Conservation (phyloP, 176 grass and related monocot species). For the Eremochloa ophiuroides region DNA sequence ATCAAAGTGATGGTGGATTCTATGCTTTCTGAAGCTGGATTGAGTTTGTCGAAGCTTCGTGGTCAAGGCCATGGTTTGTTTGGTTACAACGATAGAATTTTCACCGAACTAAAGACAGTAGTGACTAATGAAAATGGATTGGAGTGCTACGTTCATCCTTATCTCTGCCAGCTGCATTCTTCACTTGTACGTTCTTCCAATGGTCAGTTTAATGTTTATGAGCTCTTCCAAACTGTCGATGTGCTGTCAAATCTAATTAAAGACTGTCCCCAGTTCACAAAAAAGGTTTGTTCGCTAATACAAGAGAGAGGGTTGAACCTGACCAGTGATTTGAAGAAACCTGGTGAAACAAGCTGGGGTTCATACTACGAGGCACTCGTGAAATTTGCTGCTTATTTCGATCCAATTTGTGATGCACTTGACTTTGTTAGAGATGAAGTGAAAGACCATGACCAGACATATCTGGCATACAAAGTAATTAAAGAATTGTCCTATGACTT, state of each 20-base stretch:
- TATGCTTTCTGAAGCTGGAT: conserved; percentile 30
- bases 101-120: background rate
- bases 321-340: conserved; percentile 23
- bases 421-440: background rate
- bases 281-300: conserved; percentile 13
- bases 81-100: background rate
- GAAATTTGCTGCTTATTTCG: conserved; percentile 13
- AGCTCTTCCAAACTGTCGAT: background rate
- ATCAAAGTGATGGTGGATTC: background rate
- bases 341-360: conserved; percentile 22
- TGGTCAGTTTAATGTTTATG: background rate
- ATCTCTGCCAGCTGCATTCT: background rate
- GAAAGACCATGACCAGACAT: background rate
- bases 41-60: conserved; percentile 14
- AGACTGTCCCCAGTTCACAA: background rate
- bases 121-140: background rate
- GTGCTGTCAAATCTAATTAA: conserved; percentile 15
- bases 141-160: conserved; percentile 8
- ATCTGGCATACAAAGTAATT: background rate
- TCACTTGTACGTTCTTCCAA: background rate
- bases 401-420: conserved; percentile 13
- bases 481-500: background rate
- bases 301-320: conserved; percentile 15
- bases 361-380: conserved; percentile 22
- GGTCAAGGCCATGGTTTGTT: conserved; percentile 24